Base-by-base conservation (phyloP, 192 early-diverging fungal genomes). In the Backusella westeae region DNA sequence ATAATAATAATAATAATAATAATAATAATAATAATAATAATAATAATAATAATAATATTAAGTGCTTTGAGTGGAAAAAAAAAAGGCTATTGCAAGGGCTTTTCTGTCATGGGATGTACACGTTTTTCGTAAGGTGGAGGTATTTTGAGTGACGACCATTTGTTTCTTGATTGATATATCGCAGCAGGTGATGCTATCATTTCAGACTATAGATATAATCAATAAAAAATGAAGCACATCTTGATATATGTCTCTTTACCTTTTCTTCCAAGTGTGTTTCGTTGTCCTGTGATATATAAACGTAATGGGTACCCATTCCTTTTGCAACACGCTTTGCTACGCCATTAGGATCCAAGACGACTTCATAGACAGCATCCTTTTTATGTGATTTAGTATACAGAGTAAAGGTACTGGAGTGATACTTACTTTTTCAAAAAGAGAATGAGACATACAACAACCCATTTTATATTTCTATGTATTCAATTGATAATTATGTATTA, bases 261-360 rank as follows among this genome's bases (percentile, higher is more conserved):
- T 81, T 81, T 72, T 81, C 70, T 72, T 77, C 73, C 21, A 81
- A 41, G 34, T 72, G 52, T 34, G 76, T 81, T 71, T 81, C 80
- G 15, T 72, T 36, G 19, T 81, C 71, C 4, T 32, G 15, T 14
- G 72, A 75, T n/a, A 77, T 69, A 72, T 81, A 76, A 38, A 81
- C 77, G 8, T 75, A 71, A 32, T 81, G 80, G 35, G 80, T 81
- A 4, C 80, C 80, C 44, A 53, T 32, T 15, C 80, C 80, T 35
- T 71, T 81, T 9, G 73, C 42, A 29, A 81, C 80, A 42, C 80
- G 72, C 26, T 73, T 53, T 36, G 80, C 80, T 1, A 81, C 76
- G 34, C 80, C 80, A 34, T 74, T 34, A 17, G 34, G 39, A 72
- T 81, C 76, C 19, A 81, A 70, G 3, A 38, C 66, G 0, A 81